These are phyloP conservation scores for Lasiodiplodia theobromae DNA, from an alignment of 2,329 filamentous ascomycete species.

Conservation along the genomic window DNA sequence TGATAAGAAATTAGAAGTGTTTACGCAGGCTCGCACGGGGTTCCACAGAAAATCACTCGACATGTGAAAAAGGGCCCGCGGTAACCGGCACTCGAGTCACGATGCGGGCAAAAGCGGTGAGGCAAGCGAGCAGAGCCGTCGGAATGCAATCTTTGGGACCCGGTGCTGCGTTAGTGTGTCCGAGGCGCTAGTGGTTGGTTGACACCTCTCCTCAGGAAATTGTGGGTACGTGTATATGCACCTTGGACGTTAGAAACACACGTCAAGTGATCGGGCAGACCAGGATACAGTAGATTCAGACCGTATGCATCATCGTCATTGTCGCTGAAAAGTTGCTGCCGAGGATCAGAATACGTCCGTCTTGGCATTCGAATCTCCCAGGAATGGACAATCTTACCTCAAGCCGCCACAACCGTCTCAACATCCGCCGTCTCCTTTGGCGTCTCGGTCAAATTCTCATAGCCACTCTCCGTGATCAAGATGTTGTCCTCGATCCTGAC, in stretches of 20 bases:
- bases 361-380: not conserved
- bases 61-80: conserved; percentile 20
- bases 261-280: not conserved
- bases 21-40: conserved; percentile 14
- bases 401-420: conserved; percentile 17
- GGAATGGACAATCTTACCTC: conserved; percentile 23
- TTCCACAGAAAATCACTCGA: conserved; percentile 18
- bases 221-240: not conserved
- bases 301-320: not conserved
- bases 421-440: conserved; percentile 73
- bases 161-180: not conserved
- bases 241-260: not conserved
- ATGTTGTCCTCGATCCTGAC: conserved; percentile 94
- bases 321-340: not conserved
- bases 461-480: conserved; percentile 76
- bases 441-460: conserved; percentile 82
- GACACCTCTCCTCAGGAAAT: conserved; percentile 14
- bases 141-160: conserved; percentile 19
- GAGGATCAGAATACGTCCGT: not conserved
- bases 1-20: conserved; percentile 3
- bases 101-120: conserved; percentile 19
- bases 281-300: not conserved
- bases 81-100: conserved; percentile 10
- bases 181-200: not conserved
- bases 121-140: conserved; percentile 5